Conservation (phyloP, 192 early-diverging fungal genomes). For the Gryganskiella cystojenkinii region DNA sequence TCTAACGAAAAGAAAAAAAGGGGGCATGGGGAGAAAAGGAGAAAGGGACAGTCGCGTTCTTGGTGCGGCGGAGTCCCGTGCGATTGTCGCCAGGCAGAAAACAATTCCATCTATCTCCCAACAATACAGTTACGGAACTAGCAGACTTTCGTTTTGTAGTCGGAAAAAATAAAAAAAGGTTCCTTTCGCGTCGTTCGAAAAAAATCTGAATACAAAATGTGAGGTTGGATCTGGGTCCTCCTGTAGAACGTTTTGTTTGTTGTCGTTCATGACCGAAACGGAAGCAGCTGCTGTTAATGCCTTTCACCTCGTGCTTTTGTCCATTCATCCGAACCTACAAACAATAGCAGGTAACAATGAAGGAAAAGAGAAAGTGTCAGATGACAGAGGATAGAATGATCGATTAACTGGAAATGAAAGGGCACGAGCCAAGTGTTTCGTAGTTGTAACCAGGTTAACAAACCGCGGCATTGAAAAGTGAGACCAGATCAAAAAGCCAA, state of each 20-base stretch:
- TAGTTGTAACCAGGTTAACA: background rate
- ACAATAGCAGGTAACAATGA: background rate
- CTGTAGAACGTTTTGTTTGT: too few species aligned
- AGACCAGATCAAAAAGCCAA: too few species aligned
- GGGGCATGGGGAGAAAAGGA: background rate
- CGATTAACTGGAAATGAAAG: background rate
- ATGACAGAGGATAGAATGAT: background rate
- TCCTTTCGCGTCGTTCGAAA: too few species aligned
- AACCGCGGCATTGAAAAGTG: too few species aligned
- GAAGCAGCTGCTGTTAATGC: background rate
- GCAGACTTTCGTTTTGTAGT: too few species aligned
- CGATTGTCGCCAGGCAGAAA: background rate
- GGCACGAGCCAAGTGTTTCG: background rate
- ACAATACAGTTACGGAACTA: too few species aligned
- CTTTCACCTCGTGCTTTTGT: conserved; percentile 31
- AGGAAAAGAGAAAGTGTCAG: background rate
- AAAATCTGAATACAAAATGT: too few species aligned
- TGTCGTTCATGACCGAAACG: too few species aligned
- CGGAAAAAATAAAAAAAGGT: background rate
- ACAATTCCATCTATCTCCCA: background rate
- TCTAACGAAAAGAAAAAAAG: background rate
- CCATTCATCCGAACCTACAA: conserved; percentile 48
- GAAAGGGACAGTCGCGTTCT: background rate
- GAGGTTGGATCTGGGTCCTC: too few species aligned
- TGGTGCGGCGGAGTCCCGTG: background rate